These are phyloP conservation scores for Venturia aucupariae DNA, from an alignment of 2,329 filamentous ascomycete species.

Conservation along the genomic window DNA sequence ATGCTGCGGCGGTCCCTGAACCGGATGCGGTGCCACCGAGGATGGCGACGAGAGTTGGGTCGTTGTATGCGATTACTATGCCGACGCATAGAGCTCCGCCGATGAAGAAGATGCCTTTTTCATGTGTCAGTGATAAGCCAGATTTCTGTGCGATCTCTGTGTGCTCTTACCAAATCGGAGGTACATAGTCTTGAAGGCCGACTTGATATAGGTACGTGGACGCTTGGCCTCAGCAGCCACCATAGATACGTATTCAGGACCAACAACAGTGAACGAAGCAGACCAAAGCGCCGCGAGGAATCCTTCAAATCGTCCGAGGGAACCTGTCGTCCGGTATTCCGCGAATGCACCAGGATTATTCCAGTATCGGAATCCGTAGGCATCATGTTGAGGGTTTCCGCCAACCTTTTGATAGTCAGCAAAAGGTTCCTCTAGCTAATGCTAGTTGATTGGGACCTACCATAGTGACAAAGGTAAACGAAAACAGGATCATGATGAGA, in stretches of 20 bases:
- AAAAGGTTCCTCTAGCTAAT: background rate
- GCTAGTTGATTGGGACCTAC: slow-evolving; percentile 14
- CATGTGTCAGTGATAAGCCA: background rate
- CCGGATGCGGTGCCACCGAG: slow-evolving; percentile 15
- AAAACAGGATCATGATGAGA: slow-evolving; percentile 25
- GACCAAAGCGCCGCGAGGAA: slow-evolving; percentile 25
- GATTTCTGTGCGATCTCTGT: background rate
- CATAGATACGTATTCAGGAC: slow-evolving; percentile 21
- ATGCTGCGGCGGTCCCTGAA: slow-evolving; percentile 25
- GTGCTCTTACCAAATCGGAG: slow-evolving; percentile 12
- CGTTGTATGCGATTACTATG: slow-evolving; percentile 17
- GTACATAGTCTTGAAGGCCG: slow-evolving; percentile 21
- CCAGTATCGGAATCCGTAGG: slow-evolving; percentile 29
- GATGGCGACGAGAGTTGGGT: slow-evolving; percentile 17
- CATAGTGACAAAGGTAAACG: slow-evolving; percentile 37
- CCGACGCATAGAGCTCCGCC: slow-evolving; percentile 17
- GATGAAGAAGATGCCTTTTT: slow-evolving; percentile 18
- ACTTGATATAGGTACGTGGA: slow-evolving; percentile 17
- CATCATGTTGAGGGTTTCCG: slow-evolving; percentile 33
- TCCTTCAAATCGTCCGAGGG: slow-evolving; percentile 26
- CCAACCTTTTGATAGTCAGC: slow-evolving; percentile 19
- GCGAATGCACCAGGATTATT: slow-evolving; percentile 25
- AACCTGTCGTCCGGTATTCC: slow-evolving; percentile 19
- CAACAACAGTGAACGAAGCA: slow-evolving; percentile 19
- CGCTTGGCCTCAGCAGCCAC: slow-evolving; percentile 26